Base-by-base conservation (phyloP, 352 stramenopile genomes). In the Phytophthora sojae region DNA sequence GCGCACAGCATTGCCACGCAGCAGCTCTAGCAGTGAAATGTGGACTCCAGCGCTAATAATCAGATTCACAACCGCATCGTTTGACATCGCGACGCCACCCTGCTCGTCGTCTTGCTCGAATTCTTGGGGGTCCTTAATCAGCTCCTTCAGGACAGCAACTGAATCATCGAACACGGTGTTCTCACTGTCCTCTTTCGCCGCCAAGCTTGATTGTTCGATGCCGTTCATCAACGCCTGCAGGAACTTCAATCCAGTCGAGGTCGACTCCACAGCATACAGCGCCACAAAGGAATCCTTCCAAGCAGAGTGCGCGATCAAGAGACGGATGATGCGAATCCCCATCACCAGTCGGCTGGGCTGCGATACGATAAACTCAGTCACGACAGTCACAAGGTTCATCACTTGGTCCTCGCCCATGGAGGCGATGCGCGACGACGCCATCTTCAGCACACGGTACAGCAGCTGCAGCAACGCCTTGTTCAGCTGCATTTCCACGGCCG, bases 211-310 rank as follows among this genome's bases (percentile, higher is more conserved):
- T 39, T 87, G 67, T 32, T 86, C 72, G 30, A 90, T 84, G 19
- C 74, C 73, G 23, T 86, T 80, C 61, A 92, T 80, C 1, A 93
- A 73, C 3, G 79, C 77, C 60, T 90, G 82, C 30, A 94, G 68
- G 45, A 94, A 93, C 45, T 89, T 85, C 0, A 90, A 68, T 6
- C 87, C 85, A 8, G 80, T 87, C 1, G 80, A 79, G 4, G 76
- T 82, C 5, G 87, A 91, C 32, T 94, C 81, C 3, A 91, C 77
- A 1, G 81, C 80, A 67, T 91, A 92, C 30, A 90, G 73, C 14
- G 80, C 73, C 30, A 93, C 75, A 63, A 94, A 94, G 17, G 80
- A 92, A n/a, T 86, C 79, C 51, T 91, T 93, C 87, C 85, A 94
- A 19, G 72, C 65, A 17, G 75, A 73, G 59, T 92, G 75, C 4